Base-by-base conservation (phyloP, 345 rosid genomes). In the Salix viminalis region DNA sequence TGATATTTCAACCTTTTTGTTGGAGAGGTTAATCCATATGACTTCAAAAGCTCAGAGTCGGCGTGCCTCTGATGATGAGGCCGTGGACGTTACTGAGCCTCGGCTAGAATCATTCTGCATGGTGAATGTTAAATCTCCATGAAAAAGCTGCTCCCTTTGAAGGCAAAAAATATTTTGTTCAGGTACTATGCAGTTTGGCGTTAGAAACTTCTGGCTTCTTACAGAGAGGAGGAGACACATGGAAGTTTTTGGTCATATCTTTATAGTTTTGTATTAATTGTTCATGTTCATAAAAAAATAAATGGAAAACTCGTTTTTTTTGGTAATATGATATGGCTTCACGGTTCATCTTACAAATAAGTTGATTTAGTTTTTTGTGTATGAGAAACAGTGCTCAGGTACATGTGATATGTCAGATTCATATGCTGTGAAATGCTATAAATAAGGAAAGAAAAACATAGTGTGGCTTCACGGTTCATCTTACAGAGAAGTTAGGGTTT, bases 51-150 rank as follows among this genome's bases (percentile, higher is more conserved):
- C 90, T 64, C 85, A 87, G 74, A 89, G 91, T 71, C 73, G 64
- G 34, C 85, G 46, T 74, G 80, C 80, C 74, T 82, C 77, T 0
- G 96, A 91, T 58, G 94, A 92, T 21, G 99, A 96, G 76, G 32
- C 83, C 28, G 92, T 96, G 66, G 99, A 96, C 86, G 72, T 96
- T 72, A 89, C 89, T 18, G 96, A 93, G 84, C 99, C 99, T 41
- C 90, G 96, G 60, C 87, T 92, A 32, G 98, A 96, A 75, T 91
- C 98, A 19, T 96, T 96, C 77, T 77, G 86, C 81, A 14, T 91
- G 81, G 87, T 73, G 54, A 89, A 82, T 74, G 39, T 79, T 18
- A 83, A 84, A 76, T 85, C 88, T 54, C 83, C 89, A 56, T 81
- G 81, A 87, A 61, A 80, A 81, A 81, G 74, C 66, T 75, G 76